A percentile compares a stretch with the other conserved stretches of the same genome.
Evolutionary conservation across 345 rosid genomes (phyloP).

Genomic region (Bretschneidera sinensis): DNA sequence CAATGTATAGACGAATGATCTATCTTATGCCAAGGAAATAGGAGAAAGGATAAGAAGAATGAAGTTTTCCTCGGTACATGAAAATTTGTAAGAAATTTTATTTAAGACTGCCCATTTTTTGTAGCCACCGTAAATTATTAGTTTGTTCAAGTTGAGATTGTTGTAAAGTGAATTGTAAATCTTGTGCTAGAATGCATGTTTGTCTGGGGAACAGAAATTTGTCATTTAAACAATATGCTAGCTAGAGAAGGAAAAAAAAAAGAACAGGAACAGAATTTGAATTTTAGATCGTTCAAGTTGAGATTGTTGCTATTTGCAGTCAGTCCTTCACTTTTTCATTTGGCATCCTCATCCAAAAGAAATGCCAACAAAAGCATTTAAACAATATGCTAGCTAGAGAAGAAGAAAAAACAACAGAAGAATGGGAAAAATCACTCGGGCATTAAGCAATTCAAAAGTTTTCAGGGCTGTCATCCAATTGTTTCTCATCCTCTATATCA

Average conservation of each 20-base stretch:
- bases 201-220: too few species aligned
- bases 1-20: slow-evolving; percentile 56
- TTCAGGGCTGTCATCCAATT: slow-evolving; percentile 87
- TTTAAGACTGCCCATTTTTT: background rate
- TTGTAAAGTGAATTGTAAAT: background rate
- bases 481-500: slow-evolving; percentile 83
- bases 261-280: too few species aligned
- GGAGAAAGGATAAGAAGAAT: background rate
- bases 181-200: background rate
- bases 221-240: too few species aligned
- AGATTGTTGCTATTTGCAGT: background rate
- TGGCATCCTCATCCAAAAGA: background rate
- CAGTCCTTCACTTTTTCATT: background rate
- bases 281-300: background rate
- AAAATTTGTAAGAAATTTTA: background rate
- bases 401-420: too few species aligned
- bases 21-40: background rate
- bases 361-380: too few species aligned
- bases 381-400: too few species aligned
- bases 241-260: too few species aligned
- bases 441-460: slow-evolving; percentile 41
- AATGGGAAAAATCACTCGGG: too few species aligned
- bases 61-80: background rate
- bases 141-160: background rate
- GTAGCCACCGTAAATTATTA: background rate